Evolutionary conservation across 2,329 filamentous ascomycete species (phyloP).

Genomic region (Talaromyces pinophilus): DNA sequence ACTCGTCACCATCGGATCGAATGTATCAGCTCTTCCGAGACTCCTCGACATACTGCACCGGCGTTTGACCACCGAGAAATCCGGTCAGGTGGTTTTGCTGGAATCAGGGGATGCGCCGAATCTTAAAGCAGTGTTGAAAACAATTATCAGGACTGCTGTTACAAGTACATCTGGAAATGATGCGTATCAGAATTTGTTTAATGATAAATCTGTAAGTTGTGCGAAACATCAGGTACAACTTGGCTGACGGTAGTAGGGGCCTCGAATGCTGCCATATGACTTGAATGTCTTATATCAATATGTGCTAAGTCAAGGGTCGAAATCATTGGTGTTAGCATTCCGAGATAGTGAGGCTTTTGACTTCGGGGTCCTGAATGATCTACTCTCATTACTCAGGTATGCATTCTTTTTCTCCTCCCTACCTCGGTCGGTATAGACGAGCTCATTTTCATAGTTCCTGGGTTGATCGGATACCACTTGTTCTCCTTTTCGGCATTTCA

Average conservation of each 20-base stretch:
- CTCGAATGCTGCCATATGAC: conserved; percentile 48
- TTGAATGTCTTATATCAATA: conserved; percentile 49
- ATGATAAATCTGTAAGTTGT: conserved; percentile 38
- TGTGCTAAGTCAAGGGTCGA: conserved; percentile 38
- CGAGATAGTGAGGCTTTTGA: conserved; percentile 53
- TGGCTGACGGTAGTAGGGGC: conserved; percentile 33
- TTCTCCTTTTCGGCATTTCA: conserved; percentile 62
- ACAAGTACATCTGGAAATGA: conserved; percentile 42
- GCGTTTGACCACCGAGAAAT: conserved; percentile 33
- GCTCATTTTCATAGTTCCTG: conserved; percentile 51
- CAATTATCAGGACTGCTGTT: conserved; percentile 47
- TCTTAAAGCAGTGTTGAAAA: conserved; percentile 50
- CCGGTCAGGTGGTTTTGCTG: conserved; percentile 43
- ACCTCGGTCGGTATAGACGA: background rate
- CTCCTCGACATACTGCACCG: conserved; percentile 42
- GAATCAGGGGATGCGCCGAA: conserved; percentile 49
- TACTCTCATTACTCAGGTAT: conserved; percentile 51
- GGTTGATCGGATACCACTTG: conserved; percentile 62
- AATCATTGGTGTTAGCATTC: conserved; percentile 47
- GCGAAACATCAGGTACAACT: background rate
- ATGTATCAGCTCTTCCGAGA: conserved; percentile 44
- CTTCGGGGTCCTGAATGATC: conserved; percentile 45
- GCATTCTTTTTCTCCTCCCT: too few species aligned
- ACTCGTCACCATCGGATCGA: conserved; percentile 47
- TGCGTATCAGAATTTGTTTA: conserved; percentile 42